Evolutionary conservation across 2,329 filamentous ascomycete species (phyloP).

Genomic region (Sporothrix schenckii): DNA sequence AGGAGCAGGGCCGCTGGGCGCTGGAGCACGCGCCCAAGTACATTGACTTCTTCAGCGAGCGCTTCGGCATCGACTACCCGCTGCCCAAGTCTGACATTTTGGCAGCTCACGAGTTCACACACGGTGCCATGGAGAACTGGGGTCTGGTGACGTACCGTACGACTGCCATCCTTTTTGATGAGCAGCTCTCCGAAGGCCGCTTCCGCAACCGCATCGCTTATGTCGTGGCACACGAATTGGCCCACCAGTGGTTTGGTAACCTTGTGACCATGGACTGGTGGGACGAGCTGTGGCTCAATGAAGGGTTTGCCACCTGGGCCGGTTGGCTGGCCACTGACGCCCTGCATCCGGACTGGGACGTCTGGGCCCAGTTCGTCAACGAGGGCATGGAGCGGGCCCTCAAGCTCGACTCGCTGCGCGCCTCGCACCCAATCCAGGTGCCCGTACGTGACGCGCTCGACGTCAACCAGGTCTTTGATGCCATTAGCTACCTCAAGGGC

Average conservation of each 20-base stretch:
- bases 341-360: conserved; percentile 94
- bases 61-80: conserved; percentile 91
- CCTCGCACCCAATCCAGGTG: conserved; percentile 95
- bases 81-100: conserved; percentile 89
- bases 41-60: conserved; percentile 94
- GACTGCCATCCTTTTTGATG: conserved; percentile 94
- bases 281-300: conserved; percentile 96
- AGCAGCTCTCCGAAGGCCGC: conserved; percentile 82
- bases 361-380: conserved; percentile 96
- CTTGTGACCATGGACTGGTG: conserved; percentile 98
- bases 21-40: conserved; percentile 89
- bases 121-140: conserved; percentile 94
- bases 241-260: conserved; percentile 98
- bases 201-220: conserved; percentile 96
- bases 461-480: conserved; percentile 96
- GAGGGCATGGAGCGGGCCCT: conserved; percentile 94
- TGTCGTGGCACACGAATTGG: conserved; percentile 96
- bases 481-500: conserved; percentile 95
- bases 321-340: conserved; percentile 92
- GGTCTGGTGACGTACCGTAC: conserved; percentile 94
- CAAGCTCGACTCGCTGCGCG: conserved; percentile 82
- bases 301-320: conserved; percentile 98
- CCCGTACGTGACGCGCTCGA: conserved; percentile 91
- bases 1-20: conserved; percentile 87
- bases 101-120: conserved; percentile 88